Conservation (phyloP, 371 early-diverging fungal genomes). For the Syncephalastrum sp. region DNA sequence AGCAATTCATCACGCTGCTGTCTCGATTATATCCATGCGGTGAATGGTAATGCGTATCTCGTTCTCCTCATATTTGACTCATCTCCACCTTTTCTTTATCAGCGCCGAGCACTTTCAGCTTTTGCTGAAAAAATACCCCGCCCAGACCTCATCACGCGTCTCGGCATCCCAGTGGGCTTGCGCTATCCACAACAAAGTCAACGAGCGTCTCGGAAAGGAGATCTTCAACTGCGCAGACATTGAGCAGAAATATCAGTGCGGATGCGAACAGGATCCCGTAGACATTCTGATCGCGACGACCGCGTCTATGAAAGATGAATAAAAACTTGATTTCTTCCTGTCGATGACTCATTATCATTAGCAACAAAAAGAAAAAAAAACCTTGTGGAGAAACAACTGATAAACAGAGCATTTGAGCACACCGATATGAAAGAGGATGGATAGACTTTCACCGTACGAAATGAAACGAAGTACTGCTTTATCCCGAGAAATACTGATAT, state of each 20-base stretch:
- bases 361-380: not conserved
- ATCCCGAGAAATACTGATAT: no score
- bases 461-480: no score
- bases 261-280: slow-evolving; percentile 61
- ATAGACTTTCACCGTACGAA: no score
- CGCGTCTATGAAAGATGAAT: not conserved
- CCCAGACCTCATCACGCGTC: slow-evolving; percentile 71
- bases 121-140: slow-evolving; percentile 84
- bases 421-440: no score
- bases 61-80: not conserved
- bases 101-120: slow-evolving; percentile 87
- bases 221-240: slow-evolving; percentile 88
- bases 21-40: slow-evolving; percentile 97
- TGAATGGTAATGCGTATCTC: slow-evolving; percentile 76
- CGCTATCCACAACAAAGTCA: slow-evolving; percentile 95
- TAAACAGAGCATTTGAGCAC: no score
- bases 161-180: slow-evolving; percentile 93
- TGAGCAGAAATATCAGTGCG: slow-evolving; percentile 88
- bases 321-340: not conserved
- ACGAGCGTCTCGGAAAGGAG: slow-evolving; percentile 84
- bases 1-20: slow-evolving; percentile 81
- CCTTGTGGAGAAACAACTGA: no score
- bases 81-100: not conserved
- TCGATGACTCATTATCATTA: not conserved
- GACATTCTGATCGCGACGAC: no score